Evolutionary conservation across 2,329 filamentous ascomycete species (phyloP).

Genomic region (Metarhizium brunneum): DNA sequence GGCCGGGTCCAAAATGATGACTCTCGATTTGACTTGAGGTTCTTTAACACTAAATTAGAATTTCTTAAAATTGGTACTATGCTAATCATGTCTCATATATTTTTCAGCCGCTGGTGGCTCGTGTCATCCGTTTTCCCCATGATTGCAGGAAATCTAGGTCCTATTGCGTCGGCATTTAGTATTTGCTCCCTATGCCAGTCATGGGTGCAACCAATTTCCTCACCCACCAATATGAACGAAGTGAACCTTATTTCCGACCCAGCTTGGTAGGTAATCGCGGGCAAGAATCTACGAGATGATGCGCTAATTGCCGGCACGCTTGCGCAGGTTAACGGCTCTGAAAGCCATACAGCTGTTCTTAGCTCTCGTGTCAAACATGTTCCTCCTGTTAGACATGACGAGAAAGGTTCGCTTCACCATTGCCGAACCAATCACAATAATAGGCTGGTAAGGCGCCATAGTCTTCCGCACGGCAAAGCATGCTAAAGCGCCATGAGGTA

Average conservation of each 20-base stretch:
- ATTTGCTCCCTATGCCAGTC: conserved; percentile 73
- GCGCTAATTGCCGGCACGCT: background rate
- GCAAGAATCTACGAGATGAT: background rate
- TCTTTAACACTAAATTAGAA: background rate
- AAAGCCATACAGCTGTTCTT: conserved; percentile 71
- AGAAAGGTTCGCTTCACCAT: conserved; percentile 71
- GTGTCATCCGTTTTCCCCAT: conserved; percentile 61
- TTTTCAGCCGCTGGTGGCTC: conserved; percentile 52
- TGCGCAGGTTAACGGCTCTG: conserved; percentile 53
- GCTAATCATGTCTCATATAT: background rate
- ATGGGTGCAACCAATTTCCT: conserved; percentile 56
- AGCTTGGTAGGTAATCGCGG: conserved; percentile 43
- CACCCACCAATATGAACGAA: conserved; percentile 34
- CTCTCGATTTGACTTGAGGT: background rate
- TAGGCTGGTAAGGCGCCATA: conserved; percentile 55
- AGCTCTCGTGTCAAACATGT: conserved; percentile 70
- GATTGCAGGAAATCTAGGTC: conserved; percentile 74
- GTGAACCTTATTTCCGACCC: conserved; percentile 56
- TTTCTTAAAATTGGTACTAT: background rate
- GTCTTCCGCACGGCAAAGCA: too few relatives aligned
- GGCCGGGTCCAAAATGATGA: background rate
- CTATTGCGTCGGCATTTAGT: conserved; percentile 78
- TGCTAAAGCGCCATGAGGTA: conserved; percentile 26
- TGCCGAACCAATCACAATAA: conserved; percentile 74
- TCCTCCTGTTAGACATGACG: conserved; percentile 82